Evolutionary conservation across 176 grass and related monocot species (phyloP).

Genomic region (Aegilops longissima): DNA sequence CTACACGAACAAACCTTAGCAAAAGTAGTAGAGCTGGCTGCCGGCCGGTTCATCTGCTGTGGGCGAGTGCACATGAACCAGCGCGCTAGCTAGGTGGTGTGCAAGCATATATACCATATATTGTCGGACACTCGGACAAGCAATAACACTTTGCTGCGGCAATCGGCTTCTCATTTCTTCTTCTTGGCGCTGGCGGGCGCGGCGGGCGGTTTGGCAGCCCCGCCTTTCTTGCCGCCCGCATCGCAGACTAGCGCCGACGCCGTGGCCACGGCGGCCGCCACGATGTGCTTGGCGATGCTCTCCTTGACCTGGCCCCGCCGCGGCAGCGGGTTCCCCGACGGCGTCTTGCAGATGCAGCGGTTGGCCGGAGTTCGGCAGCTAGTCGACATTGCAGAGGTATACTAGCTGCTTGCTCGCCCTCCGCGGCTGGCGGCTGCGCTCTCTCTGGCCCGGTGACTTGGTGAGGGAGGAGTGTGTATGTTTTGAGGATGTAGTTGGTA

Average conservation of each 20-base stretch:
- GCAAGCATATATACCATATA: too few species aligned
- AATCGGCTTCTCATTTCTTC: neutral
- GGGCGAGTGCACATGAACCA: too few species aligned
- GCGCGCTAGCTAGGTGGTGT: too few species aligned
- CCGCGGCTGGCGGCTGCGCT: neutral
- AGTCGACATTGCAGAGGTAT: slow-evolving; percentile 13
- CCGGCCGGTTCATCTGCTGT: too few species aligned
- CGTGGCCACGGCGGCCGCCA: slow-evolving; percentile 9
- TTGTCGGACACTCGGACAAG: too few species aligned
- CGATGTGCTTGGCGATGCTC: slow-evolving; percentile 43
- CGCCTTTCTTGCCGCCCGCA: neutral
- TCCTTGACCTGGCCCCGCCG: slow-evolving; percentile 70
- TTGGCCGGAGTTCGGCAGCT: neutral
- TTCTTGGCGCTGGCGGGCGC: neutral
- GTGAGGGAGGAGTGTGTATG: neutral
- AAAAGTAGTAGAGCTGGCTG: too few species aligned
- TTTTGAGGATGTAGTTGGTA: neutral
- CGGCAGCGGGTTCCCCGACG: slow-evolving; percentile 57
- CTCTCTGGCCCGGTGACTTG: neutral
- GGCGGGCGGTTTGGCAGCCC: neutral
- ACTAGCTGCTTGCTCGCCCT: neutral
- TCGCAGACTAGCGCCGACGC: neutral
- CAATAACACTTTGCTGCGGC: neutral
- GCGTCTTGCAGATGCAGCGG: slow-evolving; percentile 16
- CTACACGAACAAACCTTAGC: neutral